Evolutionary conservation across 1,284 basidiomycete genomes (phyloP).

Genomic region (Apiotrichum mycotoxinovorans): DNA sequence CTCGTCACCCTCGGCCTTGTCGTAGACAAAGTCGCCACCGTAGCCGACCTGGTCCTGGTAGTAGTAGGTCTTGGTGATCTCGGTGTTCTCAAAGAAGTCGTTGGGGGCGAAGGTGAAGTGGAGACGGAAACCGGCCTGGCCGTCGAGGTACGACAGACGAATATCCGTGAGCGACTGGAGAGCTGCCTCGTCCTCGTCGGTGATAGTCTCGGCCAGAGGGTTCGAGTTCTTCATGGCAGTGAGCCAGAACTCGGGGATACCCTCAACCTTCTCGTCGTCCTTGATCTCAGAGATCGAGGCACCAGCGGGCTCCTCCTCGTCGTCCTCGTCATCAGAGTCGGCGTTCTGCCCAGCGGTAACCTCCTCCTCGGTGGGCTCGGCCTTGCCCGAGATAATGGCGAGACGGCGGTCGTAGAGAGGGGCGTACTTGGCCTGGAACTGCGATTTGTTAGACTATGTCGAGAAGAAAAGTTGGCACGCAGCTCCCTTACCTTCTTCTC

Average conservation of each 20-base stretch:
- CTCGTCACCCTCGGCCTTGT: constrained; percentile 81
- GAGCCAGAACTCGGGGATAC: constrained; percentile 97
- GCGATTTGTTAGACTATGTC: constrained; percentile 14
- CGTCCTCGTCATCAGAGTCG: constrained; percentile 57
- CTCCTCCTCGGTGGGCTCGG: constrained; percentile 74
- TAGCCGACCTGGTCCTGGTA: constrained; percentile 93
- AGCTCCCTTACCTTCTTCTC: constrained; percentile 92
- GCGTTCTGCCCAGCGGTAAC: constrained; percentile 71
- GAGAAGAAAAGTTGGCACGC: constrained; percentile 30
- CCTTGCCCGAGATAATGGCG: constrained; percentile 75
- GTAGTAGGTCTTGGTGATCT: constrained; percentile 89
- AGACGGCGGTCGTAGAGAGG: constrained; percentile 85
- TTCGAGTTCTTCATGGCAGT: constrained; percentile 91
- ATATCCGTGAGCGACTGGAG: constrained; percentile 67
- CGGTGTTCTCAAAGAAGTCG: constrained; percentile 80
- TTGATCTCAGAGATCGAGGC: constrained; percentile 41
- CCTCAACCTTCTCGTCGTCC: constrained; percentile 52
- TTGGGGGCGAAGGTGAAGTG: constrained; percentile 77
- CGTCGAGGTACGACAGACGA: constrained; percentile 63
- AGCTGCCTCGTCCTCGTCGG: constrained; percentile 78
- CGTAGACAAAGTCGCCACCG: constrained; percentile 91
- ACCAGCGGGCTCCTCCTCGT: constrained; percentile 50
- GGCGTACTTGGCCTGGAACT: constrained; percentile 81
- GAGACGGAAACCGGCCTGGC: constrained; percentile 86
- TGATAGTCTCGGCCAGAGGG: constrained; percentile 83